Evolutionary conservation across 371 early-diverging fungal genomes (phyloP).

Genomic region (Lichtheimia ramosa): DNA sequence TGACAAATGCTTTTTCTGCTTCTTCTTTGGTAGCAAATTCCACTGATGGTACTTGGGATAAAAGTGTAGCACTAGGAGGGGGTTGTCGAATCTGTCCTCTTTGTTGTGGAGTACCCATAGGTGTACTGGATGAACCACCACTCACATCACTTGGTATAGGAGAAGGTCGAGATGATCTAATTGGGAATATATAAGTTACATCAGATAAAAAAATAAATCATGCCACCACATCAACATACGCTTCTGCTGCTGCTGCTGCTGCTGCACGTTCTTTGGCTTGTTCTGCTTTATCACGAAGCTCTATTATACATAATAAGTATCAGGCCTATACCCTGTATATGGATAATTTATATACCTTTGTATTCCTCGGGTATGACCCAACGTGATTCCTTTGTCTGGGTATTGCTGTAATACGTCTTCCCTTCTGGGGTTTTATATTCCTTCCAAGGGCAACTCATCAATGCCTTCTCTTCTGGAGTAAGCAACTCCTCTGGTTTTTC

Average conservation of each 20-base stretch:
- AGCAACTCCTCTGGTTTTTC: conserved; percentile 94
- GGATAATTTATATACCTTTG: conserved; percentile 38
- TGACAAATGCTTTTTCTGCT: conserved; percentile 81
- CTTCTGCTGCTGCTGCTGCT: conserved; percentile 16
- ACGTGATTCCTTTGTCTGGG: conserved; percentile 76
- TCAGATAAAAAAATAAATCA: too few species aligned
- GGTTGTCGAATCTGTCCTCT: conserved; percentile 15
- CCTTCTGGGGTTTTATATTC: conserved; percentile 85
- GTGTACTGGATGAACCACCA: too few species aligned
- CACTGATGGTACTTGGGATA: conserved; percentile 28
- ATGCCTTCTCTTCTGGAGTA: conserved; percentile 77
- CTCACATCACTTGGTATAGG: too few species aligned
- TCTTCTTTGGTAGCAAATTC: conserved; percentile 79
- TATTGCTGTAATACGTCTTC: conserved; percentile 88
- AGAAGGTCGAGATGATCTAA: too few species aligned
- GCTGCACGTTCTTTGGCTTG: conserved; percentile 31
- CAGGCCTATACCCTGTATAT: too few species aligned
- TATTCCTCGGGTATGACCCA: conserved; percentile 88
- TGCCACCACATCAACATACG: too few species aligned
- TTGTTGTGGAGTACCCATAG: background rate
- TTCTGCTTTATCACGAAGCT: conserved; percentile 41
- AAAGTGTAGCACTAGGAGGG: conserved; percentile 18
- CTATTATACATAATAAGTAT: conserved; percentile 13
- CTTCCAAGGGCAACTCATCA: conserved; percentile 80
- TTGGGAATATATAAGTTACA: too few species aligned